Conservation (phyloP, 2,329 filamentous ascomycete species). For the Alternaria alternata region DNA sequence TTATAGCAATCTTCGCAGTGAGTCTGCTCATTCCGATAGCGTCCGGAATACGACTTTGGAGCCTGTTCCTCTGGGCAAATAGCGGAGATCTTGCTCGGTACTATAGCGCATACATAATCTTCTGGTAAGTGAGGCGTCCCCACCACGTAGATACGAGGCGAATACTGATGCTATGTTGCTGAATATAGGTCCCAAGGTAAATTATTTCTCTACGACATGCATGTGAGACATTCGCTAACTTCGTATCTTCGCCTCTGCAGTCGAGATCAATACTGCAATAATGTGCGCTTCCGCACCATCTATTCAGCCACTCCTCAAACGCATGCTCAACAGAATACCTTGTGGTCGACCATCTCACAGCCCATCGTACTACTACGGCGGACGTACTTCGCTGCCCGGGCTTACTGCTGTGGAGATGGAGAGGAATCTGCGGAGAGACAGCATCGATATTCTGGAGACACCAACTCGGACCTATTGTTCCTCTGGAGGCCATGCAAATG, state of each 20-base stretch:
- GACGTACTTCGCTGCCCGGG: neutral
- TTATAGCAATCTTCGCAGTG: slow-evolving; percentile 34
- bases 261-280: slow-evolving; percentile 39
- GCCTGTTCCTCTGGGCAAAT: slow-evolving; percentile 27
- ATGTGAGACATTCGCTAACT: too few relatives aligned
- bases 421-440: slow-evolving; percentile 1
- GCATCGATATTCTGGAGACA: slow-evolving; percentile 7
- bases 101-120: slow-evolving; percentile 34
- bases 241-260: neutral
- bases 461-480: neutral
- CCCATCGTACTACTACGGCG: slow-evolving; percentile 22
- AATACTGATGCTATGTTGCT: neutral
- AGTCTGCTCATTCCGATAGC: slow-evolving; percentile 34
- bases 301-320: slow-evolving; percentile 31
- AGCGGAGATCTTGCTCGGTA: slow-evolving; percentile 21
- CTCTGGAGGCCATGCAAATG: neutral
- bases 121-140: slow-evolving; percentile 17
- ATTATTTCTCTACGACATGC: too few relatives aligned
- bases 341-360: slow-evolving; percentile 11
- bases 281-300: slow-evolving; percentile 35
- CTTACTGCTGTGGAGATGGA: slow-evolving; percentile 2
- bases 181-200: slow-evolving; percentile 16
- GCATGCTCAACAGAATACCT: slow-evolving; percentile 21
- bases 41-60: slow-evolving; percentile 28
- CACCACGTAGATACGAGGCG: neutral